Evolutionary conservation across 768 basidiomycete species (phyloP).

Genomic region (Plicaturopsis crispa): DNA sequence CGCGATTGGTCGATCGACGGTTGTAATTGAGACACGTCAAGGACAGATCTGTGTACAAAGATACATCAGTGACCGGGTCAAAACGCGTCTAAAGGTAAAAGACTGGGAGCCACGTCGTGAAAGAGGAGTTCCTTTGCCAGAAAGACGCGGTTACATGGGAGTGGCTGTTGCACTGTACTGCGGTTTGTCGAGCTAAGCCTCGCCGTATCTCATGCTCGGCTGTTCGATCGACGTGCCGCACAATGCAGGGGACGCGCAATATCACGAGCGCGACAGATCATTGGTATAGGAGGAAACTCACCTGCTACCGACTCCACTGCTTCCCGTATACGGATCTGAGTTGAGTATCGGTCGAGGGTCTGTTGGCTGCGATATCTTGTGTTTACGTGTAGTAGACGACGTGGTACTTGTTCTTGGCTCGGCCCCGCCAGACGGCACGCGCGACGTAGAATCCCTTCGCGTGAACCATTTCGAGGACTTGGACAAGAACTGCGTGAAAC

Average conservation of each 20-base stretch:
- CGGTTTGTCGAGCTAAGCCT: no score
- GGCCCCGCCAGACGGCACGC: slow-evolving; percentile 22
- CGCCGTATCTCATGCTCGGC: no score
- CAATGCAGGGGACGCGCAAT: no score
- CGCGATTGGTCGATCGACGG: slow-evolving; percentile 25
- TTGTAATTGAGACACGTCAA: slow-evolving; percentile 48
- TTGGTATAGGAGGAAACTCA: slow-evolving; percentile 25
- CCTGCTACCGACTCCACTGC: slow-evolving; percentile 40
- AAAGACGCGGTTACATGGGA: neutral
- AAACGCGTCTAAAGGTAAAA: slow-evolving; percentile 2
- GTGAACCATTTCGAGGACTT: slow-evolving; percentile 70
- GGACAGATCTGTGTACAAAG: slow-evolving; percentile 43
- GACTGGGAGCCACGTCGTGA: no score
- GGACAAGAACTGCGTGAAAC: slow-evolving; percentile 57
- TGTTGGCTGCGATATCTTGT: slow-evolving; percentile 79
- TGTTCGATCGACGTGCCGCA: no score
- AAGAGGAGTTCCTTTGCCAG: no score
- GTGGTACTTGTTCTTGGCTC: slow-evolving; percentile 8
- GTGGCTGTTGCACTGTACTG: neutral
- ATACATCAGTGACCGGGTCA: slow-evolving; percentile 14
- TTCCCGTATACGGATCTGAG: slow-evolving; percentile 26
- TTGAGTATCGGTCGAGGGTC: slow-evolving; percentile 75
- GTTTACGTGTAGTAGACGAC: slow-evolving; percentile 43
- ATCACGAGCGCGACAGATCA: no score
- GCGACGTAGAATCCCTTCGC: slow-evolving; percentile 48